Evolutionary conservation across 805 yeast species (phyloP).

Genomic region (Yamadazyma phyllophila): DNA sequence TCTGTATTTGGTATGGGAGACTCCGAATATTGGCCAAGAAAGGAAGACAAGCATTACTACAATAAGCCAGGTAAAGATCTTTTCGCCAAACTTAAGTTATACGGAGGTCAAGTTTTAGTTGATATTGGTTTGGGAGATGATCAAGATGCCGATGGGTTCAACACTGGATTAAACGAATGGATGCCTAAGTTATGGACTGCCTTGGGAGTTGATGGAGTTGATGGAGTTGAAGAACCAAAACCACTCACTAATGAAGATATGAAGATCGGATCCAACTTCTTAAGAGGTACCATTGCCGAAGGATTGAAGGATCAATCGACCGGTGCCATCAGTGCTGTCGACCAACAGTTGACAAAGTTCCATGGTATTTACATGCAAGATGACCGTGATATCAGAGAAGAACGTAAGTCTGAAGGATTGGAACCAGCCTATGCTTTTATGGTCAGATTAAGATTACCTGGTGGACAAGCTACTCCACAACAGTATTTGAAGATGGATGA

Average conservation of each 20-base stretch:
- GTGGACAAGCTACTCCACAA: slow-evolving; percentile 81
- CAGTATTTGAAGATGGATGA: slow-evolving; percentile 89
- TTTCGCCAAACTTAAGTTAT: slow-evolving; percentile 55
- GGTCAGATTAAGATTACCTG: slow-evolving; percentile 95
- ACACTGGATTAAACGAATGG: slow-evolving; percentile 90
- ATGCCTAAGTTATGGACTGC: slow-evolving; percentile 83
- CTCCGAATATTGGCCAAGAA: slow-evolving; percentile 93
- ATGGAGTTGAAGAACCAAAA: slow-evolving; percentile 87
- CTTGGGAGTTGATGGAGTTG: slow-evolving; percentile 78
- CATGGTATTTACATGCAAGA: slow-evolving; percentile 99
- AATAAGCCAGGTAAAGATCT: slow-evolving; percentile 87
- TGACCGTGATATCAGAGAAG: slow-evolving; percentile 93
- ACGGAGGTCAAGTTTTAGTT: slow-evolving; percentile 72
- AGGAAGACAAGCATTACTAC: slow-evolving; percentile 90
- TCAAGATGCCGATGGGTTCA: slow-evolving; percentile 94
- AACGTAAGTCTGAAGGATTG: slow-evolving; percentile 84
- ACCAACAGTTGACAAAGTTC: slow-evolving; percentile 93
- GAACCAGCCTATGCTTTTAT: slow-evolving; percentile 97
- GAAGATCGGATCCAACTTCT: slow-evolving; percentile 79
- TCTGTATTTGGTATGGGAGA: slow-evolving; percentile 80
- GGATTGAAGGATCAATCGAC: slow-evolving; percentile 79
- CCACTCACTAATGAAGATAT: slow-evolving; percentile 92
- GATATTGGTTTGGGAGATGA: slow-evolving; percentile 92
- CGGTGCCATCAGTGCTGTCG: slow-evolving; percentile 86
- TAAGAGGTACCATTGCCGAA: slow-evolving; percentile 91